A percentile compares a stretch with the other conserved stretches of the same genome.
Conservation (phyloP, 768 basidiomycete species). For the Podaxis pistillaris region DNA sequence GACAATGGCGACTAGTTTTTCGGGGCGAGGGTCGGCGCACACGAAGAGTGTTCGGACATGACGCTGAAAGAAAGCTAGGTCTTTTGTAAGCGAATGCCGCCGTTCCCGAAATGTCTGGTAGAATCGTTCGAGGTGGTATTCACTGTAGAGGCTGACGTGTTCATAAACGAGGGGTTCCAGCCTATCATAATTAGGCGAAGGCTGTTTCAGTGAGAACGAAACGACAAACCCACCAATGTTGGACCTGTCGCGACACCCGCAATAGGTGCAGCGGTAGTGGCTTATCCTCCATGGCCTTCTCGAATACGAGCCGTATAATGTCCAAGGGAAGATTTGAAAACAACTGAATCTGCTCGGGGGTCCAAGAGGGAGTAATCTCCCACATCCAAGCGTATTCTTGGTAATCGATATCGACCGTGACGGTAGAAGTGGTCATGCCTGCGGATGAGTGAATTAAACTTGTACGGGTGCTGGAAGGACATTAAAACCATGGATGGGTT, state of each 20-base stretch:
- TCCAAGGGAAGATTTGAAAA: slow-evolving; percentile 6
- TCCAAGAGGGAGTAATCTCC: neutral
- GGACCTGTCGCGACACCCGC: slow-evolving; percentile 1
- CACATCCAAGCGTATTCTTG: neutral
- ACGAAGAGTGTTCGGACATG: slow-evolving; percentile 10
- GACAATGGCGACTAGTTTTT: neutral
- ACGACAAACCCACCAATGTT: slow-evolving; percentile 3
- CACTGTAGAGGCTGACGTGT: neutral
- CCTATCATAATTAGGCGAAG: neutral
- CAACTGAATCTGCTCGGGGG: neutral
- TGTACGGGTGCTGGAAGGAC: neutral
- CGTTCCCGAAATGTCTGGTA: slow-evolving; percentile 7
- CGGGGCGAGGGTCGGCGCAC: neutral
- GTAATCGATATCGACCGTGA: neutral
- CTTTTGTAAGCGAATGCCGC: neutral
- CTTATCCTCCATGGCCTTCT: slow-evolving; percentile 8
- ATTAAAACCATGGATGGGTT: neutral
- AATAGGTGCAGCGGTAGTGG: slow-evolving; percentile 6
- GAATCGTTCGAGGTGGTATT: neutral
- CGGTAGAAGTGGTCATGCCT: neutral
- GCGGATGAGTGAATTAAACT: neutral
- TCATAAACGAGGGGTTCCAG: slow-evolving; percentile 11
- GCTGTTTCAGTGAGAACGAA: neutral
- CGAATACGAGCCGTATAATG: slow-evolving; percentile 10
- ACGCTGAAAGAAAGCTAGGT: neutral